Percentiles rank a stretch among this genome's conserved stretches.
These are phyloP conservation scores for Hericium coralloides DNA, from an alignment of 768 basidiomycete genomes.

Conservation along the genomic window DNA sequence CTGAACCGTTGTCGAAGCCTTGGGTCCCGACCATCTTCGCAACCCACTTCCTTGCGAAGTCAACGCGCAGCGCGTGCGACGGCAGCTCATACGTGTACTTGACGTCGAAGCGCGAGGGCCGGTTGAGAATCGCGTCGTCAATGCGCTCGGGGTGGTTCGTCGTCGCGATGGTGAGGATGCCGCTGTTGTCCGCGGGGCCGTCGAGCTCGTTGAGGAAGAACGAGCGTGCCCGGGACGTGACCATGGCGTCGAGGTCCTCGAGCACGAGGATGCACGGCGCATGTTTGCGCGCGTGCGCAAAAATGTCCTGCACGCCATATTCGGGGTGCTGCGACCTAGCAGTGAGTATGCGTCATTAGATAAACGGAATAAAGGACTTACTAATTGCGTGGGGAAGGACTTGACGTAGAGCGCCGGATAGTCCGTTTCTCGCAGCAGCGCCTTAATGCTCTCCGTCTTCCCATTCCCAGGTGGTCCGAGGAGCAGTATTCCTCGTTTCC, in stretches of 20 bases:
- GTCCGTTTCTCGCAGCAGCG: conserved; percentile 20
- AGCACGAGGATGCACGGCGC: conserved; percentile 27
- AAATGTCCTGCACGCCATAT: conserved; percentile 25
- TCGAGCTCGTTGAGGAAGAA: conserved; percentile 35
- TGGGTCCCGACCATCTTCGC: background rate
- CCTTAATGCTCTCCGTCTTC: conserved; percentile 28
- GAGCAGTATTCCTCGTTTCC: conserved; percentile 22
- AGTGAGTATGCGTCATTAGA: background rate
- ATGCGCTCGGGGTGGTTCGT: conserved; percentile 32
- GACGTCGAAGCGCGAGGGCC: conserved; percentile 35
- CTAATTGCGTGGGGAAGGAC: conserved; percentile 24
- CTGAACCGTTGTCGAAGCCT: no score
- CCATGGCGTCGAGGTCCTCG: conserved; percentile 35
- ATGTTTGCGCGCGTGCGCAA: conserved; percentile 25
- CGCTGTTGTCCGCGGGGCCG: conserved; percentile 29
- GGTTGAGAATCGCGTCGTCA: conserved; percentile 31
- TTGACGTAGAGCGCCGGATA: conserved; percentile 32
- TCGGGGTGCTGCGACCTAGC: conserved; percentile 13
- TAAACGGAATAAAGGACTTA: conserved; percentile 13
- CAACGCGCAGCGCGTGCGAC: conserved; percentile 19
- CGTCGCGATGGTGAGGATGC: conserved; percentile 21
- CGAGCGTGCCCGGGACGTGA: conserved; percentile 26
- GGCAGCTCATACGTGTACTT: conserved; percentile 34
- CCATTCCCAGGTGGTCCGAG: conserved; percentile 29
- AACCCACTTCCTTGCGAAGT: conserved; percentile 18